Percentiles rank a stretch among this genome's conserved stretches.
Conservation (phyloP, 1,284 basidiomycete species). For the Melanopsichium pennsylvanicum region DNA sequence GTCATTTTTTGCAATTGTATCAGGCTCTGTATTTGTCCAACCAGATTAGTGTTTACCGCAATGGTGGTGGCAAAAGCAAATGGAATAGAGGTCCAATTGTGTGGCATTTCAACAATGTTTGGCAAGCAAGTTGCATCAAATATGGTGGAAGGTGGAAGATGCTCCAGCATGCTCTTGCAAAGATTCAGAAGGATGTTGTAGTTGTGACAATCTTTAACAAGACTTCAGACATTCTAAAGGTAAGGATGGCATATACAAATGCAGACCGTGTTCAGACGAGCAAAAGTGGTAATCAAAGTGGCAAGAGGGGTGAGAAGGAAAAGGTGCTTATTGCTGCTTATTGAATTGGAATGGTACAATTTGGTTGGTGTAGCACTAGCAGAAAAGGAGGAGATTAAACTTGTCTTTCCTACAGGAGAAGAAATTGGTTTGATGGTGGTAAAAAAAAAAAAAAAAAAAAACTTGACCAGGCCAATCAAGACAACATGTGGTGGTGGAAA, state of each 20-base stretch:
- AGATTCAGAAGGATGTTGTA: conserved; percentile 70
- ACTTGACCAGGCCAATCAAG: too few relatives aligned
- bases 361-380: background rate
- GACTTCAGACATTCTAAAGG: conserved; percentile 70
- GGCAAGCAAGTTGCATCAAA: conserved; percentile 74
- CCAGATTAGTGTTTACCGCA: conserved; percentile 74
- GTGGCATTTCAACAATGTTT: conserved; percentile 76
- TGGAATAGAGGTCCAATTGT: conserved; percentile 73
- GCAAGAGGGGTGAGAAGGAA: background rate
- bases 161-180: conserved; percentile 68
- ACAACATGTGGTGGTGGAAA: too few relatives aligned
- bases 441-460: too few relatives aligned
- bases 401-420: too few relatives aligned
- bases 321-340: too few relatives aligned
- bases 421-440: background rate
- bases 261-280: too few relatives aligned
- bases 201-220: conserved; percentile 71
- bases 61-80: conserved; percentile 72
- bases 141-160: conserved; percentile 75
- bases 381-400: background rate
- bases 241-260: conserved; percentile 66
- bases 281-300: too few relatives aligned
- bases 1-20: conserved; percentile 44
- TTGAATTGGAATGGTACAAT: conserved; percentile 16
- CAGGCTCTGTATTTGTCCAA: conserved; percentile 65